Evolutionary conservation across 495 filamentous ascomycete species (phyloP).

Genomic region (Penicillium canescens): DNA sequence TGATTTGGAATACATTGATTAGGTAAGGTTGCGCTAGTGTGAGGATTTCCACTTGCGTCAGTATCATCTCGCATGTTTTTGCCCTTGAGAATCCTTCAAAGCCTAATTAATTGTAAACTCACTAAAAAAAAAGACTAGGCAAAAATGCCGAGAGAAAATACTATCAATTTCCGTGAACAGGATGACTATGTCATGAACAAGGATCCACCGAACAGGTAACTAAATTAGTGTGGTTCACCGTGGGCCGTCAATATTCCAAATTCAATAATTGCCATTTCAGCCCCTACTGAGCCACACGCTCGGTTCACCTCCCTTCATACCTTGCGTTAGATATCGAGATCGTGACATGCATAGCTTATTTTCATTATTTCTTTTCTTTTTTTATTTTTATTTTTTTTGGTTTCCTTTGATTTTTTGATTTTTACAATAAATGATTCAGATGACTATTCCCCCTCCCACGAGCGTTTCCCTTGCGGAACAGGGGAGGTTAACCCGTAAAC

Average conservation of each 20-base stretch:
- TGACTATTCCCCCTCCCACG: neutral
- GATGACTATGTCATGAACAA: slow-evolving; percentile 12
- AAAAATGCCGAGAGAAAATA: neutral
- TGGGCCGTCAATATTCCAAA: slow-evolving; percentile 1
- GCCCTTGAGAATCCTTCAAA: too few species aligned
- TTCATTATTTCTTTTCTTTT: neutral
- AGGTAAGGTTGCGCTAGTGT: slow-evolving; percentile 6
- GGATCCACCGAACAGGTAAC: slow-evolving; percentile 18
- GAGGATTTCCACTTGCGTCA: neutral
- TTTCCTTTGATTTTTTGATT: too few species aligned
- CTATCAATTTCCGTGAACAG: neutral
- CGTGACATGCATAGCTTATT: too few species aligned
- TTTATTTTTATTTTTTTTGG: neutral
- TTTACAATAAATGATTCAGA: too few species aligned
- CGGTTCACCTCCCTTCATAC: neutral
- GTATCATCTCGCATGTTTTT: too few species aligned
- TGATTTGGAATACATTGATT: slow-evolving; percentile 16
- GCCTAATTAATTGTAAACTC: neutral
- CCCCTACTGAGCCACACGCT: slow-evolving; percentile 1
- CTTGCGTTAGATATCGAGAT: neutral
- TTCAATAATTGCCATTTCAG: neutral
- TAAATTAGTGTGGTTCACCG: slow-evolving; percentile 15
- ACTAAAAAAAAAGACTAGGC: neutral
- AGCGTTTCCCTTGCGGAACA: neutral
- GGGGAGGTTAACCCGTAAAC: neutral